A percentile compares a stretch with the other conserved stretches of the same genome.
These are phyloP conservation scores for Agaricus blazei DNA, from an alignment of 768 basidiomycete species.

Conservation along the genomic window DNA sequence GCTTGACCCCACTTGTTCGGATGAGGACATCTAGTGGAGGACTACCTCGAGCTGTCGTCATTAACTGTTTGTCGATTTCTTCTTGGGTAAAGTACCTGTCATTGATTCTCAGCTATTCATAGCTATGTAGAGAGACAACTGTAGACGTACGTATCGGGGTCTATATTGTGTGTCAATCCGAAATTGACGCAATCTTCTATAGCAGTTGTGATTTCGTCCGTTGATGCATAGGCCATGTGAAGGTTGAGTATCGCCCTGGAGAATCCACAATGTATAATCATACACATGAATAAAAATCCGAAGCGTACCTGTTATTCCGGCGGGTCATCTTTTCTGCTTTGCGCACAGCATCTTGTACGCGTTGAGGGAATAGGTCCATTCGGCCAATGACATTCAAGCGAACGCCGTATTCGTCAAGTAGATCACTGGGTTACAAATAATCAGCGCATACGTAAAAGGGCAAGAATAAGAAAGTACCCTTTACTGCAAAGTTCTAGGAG, in stretches of 20 bases:
- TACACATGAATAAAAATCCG: slow-evolving; percentile 30
- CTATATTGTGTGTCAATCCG: slow-evolving; percentile 23
- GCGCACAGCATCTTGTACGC: slow-evolving; percentile 61
- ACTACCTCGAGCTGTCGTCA: slow-evolving; percentile 59
- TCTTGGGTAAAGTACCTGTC: slow-evolving; percentile 51
- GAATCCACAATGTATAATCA: slow-evolving; percentile 13
- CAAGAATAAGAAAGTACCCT: slow-evolving; percentile 48
- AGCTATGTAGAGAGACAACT: not conserved
- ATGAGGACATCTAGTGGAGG: slow-evolving; percentile 88
- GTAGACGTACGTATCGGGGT: slow-evolving; percentile 17
- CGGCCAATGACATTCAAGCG: slow-evolving; percentile 80
- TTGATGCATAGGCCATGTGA: slow-evolving; percentile 88
- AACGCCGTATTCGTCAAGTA: slow-evolving; percentile 79
- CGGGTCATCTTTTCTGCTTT: slow-evolving; percentile 77
- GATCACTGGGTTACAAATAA: slow-evolving; percentile 42
- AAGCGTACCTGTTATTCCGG: slow-evolving; percentile 59
- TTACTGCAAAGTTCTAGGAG: slow-evolving; percentile 73
- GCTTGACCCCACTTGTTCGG: slow-evolving; percentile 85
- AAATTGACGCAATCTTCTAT: slow-evolving; percentile 48
- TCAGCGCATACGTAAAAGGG: not conserved
- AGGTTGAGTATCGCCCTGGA: slow-evolving; percentile 83
- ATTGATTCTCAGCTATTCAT: not conserved
- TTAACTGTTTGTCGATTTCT: slow-evolving; percentile 60
- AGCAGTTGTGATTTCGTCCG: slow-evolving; percentile 87
- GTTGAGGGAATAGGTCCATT: slow-evolving; percentile 67